phyloP scores from a whole-genome alignment of 495 filamentous ascomycete species.

The Xylaria acuta region DNA sequence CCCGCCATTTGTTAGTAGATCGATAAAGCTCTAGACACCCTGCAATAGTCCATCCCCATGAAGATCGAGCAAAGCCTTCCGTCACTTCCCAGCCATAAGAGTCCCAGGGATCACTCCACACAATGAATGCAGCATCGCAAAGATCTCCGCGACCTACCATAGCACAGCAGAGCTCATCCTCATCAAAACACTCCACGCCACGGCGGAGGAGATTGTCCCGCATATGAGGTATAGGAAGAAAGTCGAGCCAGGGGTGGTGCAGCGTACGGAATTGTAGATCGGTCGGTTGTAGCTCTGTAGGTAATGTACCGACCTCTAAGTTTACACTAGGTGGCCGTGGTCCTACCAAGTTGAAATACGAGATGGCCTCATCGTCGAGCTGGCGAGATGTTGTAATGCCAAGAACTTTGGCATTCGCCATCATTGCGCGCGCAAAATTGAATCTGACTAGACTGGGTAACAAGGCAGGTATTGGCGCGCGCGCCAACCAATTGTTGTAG shows the following conservation, averaged over 20 bases:
- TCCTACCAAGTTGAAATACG: not conserved
- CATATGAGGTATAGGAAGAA: constrained; percentile 33
- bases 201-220: constrained; percentile 34
- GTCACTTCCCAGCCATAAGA: constrained; percentile 34
- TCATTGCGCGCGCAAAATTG: constrained; percentile 31
- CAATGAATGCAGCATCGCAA: constrained; percentile 20
- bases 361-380: constrained; percentile 9
- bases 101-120: constrained; percentile 39
- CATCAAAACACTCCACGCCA: constrained; percentile 22
- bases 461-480: constrained; percentile 22
- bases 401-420: constrained; percentile 18
- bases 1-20: constrained; percentile 36
- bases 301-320: not conserved
- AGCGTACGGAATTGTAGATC: constrained; percentile 27
- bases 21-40: constrained; percentile 31
- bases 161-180: not conserved
- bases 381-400: constrained; percentile 11
- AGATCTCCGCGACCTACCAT: not conserved
- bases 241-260: constrained; percentile 38
- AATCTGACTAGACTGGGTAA: constrained; percentile 29
- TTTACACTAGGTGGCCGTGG: not conserved
- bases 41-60: constrained; percentile 34
- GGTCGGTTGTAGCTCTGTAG: constrained; percentile 24
- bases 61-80: constrained; percentile 26
- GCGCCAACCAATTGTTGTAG: constrained; percentile 1